Base-by-base conservation (phyloP, 1,284 basidiomycete species). In the Macrocystidia cucumis region DNA sequence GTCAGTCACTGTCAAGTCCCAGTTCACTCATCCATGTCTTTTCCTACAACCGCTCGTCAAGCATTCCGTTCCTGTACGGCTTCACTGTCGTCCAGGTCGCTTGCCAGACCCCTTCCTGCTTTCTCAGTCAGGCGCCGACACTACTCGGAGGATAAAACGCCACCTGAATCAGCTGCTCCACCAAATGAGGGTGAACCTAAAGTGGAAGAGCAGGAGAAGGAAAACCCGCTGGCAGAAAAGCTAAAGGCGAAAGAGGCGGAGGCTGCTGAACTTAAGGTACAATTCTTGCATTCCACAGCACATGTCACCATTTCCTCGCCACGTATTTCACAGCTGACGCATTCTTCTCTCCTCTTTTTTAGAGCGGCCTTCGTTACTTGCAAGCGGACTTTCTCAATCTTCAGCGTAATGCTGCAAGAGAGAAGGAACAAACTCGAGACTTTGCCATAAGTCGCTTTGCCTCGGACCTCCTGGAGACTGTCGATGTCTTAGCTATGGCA, bases 331-430 rank as follows among this genome's bases (percentile, higher is more conserved):
- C 24, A 4, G 11, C 9, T 17, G 3, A n/a, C n/a, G 17, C 27
- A 27, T 21, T 19, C 29, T 40, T 40, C 42, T 34, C 40, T 24
- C 42, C 23, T 26, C 30, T 26, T 42, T n/a, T 32, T 16, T 44
- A 92, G 90, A 71, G 78, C 52, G 84, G 89, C 49, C 66, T 92
- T 52, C 80, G 85, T 41, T 93, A 95, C 56, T 69, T 87, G 40
- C 84, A 90, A 55, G 96, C 95, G 45, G 95, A 98, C 65, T 91
- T 91, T 62, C 70, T 97, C 44, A 99, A 98, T 57, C 71, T 97
- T 33, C 90, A 93, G 56, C 84, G 91, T 40, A 91, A 93, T 48
- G 74, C 90, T 38, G 78, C 80, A 18, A 77, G 89, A 44, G 95
- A 98, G 63, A 92, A 91, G 67, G 77, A 87, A 55, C 88, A 91